Percentiles rank a stretch among this genome's conserved stretches.
Evolutionary conservation across 495 filamentous ascomycete genomes (phyloP).

Genomic region (Aspergillus leporis): DNA sequence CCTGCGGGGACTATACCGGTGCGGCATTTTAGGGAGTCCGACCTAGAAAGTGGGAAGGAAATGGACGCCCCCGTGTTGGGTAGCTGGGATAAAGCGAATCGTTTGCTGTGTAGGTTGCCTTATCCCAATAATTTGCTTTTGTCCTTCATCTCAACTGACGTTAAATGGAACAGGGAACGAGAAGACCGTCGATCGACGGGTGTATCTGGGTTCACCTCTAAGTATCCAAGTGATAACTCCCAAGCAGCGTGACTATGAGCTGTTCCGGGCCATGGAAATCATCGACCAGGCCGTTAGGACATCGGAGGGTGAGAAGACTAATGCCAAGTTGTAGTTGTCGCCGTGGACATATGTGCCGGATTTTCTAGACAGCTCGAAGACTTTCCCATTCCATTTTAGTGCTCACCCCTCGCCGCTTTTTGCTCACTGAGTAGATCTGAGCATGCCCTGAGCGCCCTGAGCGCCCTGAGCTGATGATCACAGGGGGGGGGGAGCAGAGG

Average conservation of each 20-base stretch:
- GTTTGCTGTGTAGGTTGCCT: slow-evolving; percentile 55
- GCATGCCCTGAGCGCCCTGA: too few species aligned
- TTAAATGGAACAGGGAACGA: slow-evolving; percentile 41
- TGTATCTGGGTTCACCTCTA: slow-evolving; percentile 57
- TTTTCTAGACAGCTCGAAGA: too few species aligned
- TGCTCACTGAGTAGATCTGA: too few species aligned
- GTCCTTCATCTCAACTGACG: slow-evolving; percentile 5
- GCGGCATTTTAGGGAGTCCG: slow-evolving; percentile 44
- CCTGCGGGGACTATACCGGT: slow-evolving; percentile 61
- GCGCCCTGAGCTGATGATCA: too few species aligned
- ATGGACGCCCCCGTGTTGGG: slow-evolving; percentile 43
- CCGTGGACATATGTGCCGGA: too few species aligned
- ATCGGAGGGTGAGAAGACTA: slow-evolving; percentile 2
- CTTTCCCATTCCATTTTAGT: too few species aligned
- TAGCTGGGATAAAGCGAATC: slow-evolving; percentile 63
- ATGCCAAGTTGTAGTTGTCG: slow-evolving; percentile 24
- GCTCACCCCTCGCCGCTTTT: too few species aligned
- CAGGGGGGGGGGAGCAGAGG: too few species aligned
- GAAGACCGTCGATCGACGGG: slow-evolving; percentile 51
- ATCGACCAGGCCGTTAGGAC: slow-evolving; percentile 44
- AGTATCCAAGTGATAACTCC: slow-evolving; percentile 63
- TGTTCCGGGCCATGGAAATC: slow-evolving; percentile 57
- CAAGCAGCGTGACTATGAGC: slow-evolving; percentile 56
- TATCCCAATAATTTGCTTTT: not conserved
- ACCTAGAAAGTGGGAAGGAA: slow-evolving; percentile 50